Percentiles rank a stretch among this genome's conserved stretches.
These are phyloP conservation scores for Exophiala phaeomuriformis DNA, from an alignment of 2,329 filamentous ascomycete genomes.

Conservation along the genomic window DNA sequence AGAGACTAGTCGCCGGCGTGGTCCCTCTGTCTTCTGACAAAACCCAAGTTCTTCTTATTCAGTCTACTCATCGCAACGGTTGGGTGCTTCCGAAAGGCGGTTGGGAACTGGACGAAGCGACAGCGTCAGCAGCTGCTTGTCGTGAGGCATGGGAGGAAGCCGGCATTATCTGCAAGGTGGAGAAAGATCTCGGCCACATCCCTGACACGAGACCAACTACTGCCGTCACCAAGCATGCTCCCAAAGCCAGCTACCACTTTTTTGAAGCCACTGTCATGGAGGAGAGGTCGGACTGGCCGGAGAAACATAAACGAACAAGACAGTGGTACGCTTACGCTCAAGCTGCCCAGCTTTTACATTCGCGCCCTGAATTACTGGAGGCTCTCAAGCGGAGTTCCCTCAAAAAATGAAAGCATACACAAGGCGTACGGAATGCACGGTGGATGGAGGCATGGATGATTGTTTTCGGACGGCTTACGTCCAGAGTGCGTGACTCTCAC, in stretches of 20 bases:
- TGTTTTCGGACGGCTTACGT: too few relatives aligned
- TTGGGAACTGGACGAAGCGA: slow-evolving; percentile 92
- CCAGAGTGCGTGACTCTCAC: too few relatives aligned
- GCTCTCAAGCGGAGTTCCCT: slow-evolving; percentile 76
- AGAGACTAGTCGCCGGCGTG: slow-evolving; percentile 89
- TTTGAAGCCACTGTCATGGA: slow-evolving; percentile 78
- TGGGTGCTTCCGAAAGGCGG: slow-evolving; percentile 98
- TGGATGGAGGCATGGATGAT: background rate
- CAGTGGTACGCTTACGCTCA: slow-evolving; percentile 83
- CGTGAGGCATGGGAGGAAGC: slow-evolving; percentile 98
- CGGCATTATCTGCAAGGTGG: slow-evolving; percentile 77
- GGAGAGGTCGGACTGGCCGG: slow-evolving; percentile 84
- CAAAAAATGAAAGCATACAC: slow-evolving; percentile 33
- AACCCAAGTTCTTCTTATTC: slow-evolving; percentile 82
- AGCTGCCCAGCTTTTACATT: slow-evolving; percentile 68
- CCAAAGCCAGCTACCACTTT: slow-evolving; percentile 56
- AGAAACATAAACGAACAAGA: slow-evolving; percentile 82
- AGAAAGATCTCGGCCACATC: slow-evolving; percentile 79
- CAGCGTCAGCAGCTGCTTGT: slow-evolving; percentile 71
- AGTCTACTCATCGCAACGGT: slow-evolving; percentile 80
- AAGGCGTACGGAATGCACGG: background rate
- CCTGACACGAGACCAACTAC: slow-evolving; percentile 62
- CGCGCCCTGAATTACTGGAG: slow-evolving; percentile 78
- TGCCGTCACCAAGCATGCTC: slow-evolving; percentile 51
- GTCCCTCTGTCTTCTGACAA: slow-evolving; percentile 84